phyloP scores from a whole-genome alignment of 2,329 filamentous ascomycete species.

The Colletotrichum cereale region DNA sequence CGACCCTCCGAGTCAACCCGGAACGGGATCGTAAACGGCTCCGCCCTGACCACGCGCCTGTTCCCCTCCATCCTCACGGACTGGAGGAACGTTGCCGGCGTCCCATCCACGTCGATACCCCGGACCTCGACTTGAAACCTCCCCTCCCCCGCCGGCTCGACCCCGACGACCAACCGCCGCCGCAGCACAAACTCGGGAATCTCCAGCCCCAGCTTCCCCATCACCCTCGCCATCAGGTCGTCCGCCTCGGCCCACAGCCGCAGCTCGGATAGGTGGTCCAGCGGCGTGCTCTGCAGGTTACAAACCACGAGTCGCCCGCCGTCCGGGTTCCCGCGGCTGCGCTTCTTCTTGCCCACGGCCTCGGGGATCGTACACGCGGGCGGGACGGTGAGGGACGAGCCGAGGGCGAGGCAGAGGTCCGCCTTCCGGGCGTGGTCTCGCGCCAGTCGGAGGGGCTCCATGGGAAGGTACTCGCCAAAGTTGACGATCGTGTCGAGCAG shows the following conservation, averaged over 20 bases:
- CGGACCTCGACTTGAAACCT: slow-evolving; percentile 47
- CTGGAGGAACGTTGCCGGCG: slow-evolving; percentile 54
- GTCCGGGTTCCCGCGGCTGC: background rate
- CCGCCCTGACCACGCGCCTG: slow-evolving; percentile 49
- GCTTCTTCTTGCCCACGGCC: slow-evolving; percentile 47
- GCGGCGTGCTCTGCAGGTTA: slow-evolving; percentile 59
- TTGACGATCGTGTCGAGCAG: slow-evolving; percentile 61
- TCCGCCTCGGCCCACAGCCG: slow-evolving; percentile 54
- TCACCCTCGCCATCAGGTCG: slow-evolving; percentile 54
- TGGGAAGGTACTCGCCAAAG: slow-evolving; percentile 55
- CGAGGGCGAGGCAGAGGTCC: slow-evolving; percentile 60
- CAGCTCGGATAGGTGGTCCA: slow-evolving; percentile 51
- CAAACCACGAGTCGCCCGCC: slow-evolving; percentile 56
- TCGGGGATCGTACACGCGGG: slow-evolving; percentile 58
- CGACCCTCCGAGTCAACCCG: slow-evolving; percentile 46
- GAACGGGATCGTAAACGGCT: slow-evolving; percentile 55
- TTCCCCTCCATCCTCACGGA: slow-evolving; percentile 55
- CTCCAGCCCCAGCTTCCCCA: slow-evolving; percentile 52
- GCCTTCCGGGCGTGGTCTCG: slow-evolving; percentile 53
- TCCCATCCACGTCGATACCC: slow-evolving; percentile 57
- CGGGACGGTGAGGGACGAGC: slow-evolving; percentile 58
- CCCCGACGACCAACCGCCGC: slow-evolving; percentile 49
- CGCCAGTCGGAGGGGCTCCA: slow-evolving; percentile 49
- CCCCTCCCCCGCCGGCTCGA: slow-evolving; percentile 42
- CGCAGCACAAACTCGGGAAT: slow-evolving; percentile 55